Evolutionary conservation across 2,329 filamentous ascomycete genomes (phyloP).

Genomic region (Aspergillus tubingensis): DNA sequence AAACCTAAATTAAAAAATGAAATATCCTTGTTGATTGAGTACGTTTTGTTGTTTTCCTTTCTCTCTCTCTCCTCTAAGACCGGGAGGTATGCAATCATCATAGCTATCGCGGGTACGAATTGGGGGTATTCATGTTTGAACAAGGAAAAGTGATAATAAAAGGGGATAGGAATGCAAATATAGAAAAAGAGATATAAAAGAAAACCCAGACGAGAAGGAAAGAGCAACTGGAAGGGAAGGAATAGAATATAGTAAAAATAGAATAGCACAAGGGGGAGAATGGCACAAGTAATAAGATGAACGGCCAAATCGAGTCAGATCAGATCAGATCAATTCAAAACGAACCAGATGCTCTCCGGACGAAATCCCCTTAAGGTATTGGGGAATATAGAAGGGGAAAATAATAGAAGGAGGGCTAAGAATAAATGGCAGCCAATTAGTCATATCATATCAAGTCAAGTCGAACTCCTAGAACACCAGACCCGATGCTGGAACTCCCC

Average conservation of each 20-base stretch:
- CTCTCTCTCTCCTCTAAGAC: neutral
- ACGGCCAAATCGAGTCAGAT: slow-evolving; percentile 5
- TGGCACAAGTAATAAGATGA: slow-evolving; percentile 4
- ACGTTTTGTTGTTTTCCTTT: neutral
- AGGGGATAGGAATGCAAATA: slow-evolving; percentile 3
- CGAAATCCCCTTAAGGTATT: neutral
- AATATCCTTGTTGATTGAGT: neutral
- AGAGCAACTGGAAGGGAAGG: neutral
- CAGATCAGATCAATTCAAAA: neutral
- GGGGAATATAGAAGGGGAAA: slow-evolving; percentile 9
- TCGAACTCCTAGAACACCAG: slow-evolving; percentile 13
- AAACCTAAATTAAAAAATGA: neutral
- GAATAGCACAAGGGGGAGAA: neutral
- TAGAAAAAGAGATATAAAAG: slow-evolving; percentile 13
- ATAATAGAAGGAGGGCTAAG: slow-evolving; percentile 2
- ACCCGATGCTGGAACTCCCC: slow-evolving; percentile 14
- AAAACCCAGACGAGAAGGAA: neutral
- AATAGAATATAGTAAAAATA: neutral
- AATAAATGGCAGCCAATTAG: neutral
- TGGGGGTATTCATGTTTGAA: neutral
- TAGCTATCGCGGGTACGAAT: slow-evolving; percentile 2
- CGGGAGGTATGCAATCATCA: slow-evolving; percentile 1
- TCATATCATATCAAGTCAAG: neutral
- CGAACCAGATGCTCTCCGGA: neutral
- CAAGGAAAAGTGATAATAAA: neutral